Evolutionary conservation across 495 filamentous ascomycete genomes (phyloP).

Genomic region (Aspergillus biplanus): DNA sequence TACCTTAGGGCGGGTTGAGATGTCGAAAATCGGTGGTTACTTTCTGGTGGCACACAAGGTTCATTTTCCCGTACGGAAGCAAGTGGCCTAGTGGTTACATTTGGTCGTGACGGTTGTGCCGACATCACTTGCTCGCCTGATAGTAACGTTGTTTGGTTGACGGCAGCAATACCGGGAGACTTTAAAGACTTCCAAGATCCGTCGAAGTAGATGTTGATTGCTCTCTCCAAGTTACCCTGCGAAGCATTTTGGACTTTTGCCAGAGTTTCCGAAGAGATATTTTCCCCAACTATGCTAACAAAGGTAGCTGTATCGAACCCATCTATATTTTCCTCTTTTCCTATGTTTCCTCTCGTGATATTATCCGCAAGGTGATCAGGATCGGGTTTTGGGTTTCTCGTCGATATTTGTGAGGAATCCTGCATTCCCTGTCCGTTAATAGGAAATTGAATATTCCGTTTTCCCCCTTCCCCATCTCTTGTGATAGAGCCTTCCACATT

Average conservation of each 20-base stretch:
- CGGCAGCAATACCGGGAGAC: slow-evolving; percentile 29
- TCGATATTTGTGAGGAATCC: no score
- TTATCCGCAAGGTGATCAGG: no score
- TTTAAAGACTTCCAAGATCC: slow-evolving; percentile 92
- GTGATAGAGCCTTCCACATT: neutral
- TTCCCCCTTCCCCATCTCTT: neutral
- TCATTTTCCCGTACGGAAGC: slow-evolving; percentile 2
- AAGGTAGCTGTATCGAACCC: slow-evolving; percentile 73
- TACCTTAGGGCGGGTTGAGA: slow-evolving; percentile 69
- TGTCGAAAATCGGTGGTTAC: slow-evolving; percentile 27
- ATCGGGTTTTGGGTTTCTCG: no score
- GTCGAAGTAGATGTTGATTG: slow-evolving; percentile 88
- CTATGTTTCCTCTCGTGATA: neutral
- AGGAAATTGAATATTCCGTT: neutral
- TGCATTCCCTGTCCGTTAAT: no score
- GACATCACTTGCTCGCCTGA: slow-evolving; percentile 21
- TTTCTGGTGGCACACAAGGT: slow-evolving; percentile 10
- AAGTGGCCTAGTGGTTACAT: neutral
- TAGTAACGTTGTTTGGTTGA: slow-evolving; percentile 19
- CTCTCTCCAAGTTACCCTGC: slow-evolving; percentile 64
- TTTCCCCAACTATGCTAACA: slow-evolving; percentile 69
- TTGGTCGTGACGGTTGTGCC: slow-evolving; percentile 9
- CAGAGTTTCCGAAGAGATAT: slow-evolving; percentile 57
- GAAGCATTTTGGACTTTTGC: slow-evolving; percentile 59
- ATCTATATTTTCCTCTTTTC: slow-evolving; percentile 12